phyloP scores from a whole-genome alignment of 75 land plant genomes.

The Ceratopteris richardii region DNA sequence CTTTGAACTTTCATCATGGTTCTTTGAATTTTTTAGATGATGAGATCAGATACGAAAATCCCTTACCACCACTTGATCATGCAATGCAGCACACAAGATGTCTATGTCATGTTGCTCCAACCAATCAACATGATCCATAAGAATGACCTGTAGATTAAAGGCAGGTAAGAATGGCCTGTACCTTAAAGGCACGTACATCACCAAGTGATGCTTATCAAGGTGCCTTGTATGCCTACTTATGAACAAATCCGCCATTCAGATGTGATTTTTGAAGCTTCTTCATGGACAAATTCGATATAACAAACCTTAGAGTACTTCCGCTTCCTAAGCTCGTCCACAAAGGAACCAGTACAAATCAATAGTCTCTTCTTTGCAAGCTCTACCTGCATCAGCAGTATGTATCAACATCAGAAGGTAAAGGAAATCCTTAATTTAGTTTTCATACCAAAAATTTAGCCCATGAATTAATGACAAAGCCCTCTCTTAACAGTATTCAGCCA shows the following conservation, averaged over 20 bases:
- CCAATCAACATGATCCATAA: conserved; percentile 46
- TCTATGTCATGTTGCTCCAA: conserved; percentile 31
- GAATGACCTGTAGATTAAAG: conserved; percentile 19
- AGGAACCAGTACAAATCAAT: conserved; percentile 31
- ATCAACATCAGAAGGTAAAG: no score
- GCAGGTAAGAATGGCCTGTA: not conserved
- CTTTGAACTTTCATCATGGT: not conserved
- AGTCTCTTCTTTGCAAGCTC: conserved; percentile 26
- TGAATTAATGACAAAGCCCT: no score
- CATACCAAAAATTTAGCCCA: no score
- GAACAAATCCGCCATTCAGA: no score
- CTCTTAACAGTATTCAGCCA: no score
- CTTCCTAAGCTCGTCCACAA: conserved; percentile 35
- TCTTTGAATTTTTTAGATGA: no score
- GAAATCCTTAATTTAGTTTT: no score
- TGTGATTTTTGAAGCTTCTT: no score
- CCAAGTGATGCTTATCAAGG: not conserved
- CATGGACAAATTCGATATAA: no score
- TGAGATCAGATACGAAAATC: no score
- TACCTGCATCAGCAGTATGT: conserved; percentile 9
- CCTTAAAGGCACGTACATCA: not conserved
- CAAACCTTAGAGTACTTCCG: conserved; percentile 29
- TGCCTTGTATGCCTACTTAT: no score
- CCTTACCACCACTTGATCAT: conserved; percentile 32
- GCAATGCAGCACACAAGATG: conserved; percentile 27